phyloP scores from a whole-genome alignment of 768 basidiomycete genomes.

The Mycena polygramma region DNA sequence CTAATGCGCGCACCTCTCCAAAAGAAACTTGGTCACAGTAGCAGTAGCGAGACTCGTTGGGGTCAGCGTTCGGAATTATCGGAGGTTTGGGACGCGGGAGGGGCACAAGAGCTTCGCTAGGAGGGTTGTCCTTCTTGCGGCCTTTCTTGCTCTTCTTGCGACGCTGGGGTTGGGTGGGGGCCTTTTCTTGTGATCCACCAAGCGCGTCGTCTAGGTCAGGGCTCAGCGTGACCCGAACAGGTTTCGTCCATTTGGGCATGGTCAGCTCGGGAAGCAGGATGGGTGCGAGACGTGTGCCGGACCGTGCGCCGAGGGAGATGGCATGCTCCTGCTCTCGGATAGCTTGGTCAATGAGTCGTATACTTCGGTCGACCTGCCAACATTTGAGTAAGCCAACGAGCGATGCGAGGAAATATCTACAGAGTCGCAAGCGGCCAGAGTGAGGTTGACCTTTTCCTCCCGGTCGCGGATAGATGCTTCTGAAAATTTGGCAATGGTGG shows the following conservation, averaged over 20 bases:
- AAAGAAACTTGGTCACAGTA: conserved; percentile 85
- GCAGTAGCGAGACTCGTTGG: conserved; percentile 78
- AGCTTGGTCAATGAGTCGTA: conserved; percentile 82
- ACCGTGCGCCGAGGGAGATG: conserved; percentile 57
- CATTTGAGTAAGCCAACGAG: conserved; percentile 21
- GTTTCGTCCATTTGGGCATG: conserved; percentile 66
- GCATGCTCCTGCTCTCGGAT: conserved; percentile 72
- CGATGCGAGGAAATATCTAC: conserved; percentile 54
- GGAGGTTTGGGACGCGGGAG: conserved; percentile 43
- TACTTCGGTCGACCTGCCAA: conserved; percentile 81
- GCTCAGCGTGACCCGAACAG: conserved; percentile 57
- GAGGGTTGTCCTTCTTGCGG: conserved; percentile 31
- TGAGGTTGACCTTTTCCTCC: conserved; percentile 85
- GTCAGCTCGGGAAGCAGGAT: conserved; percentile 74
- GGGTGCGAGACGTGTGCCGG: conserved; percentile 54
- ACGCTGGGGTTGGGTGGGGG: conserved; percentile 25
- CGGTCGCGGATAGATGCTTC: conserved; percentile 73
- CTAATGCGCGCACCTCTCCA: conserved; percentile 72
- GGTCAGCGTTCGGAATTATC: conserved; percentile 46
- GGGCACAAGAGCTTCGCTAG: conserved; percentile 16
- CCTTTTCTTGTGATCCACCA: conserved; percentile 32
- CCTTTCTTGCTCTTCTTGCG: conserved; percentile 44
- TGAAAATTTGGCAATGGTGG: conserved; percentile 68
- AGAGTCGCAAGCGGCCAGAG: conserved; percentile 76
- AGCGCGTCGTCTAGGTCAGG: conserved; percentile 53